Base-by-base conservation (phyloP, 2,329 filamentous ascomycete species). In the Diplodia corticola region DNA sequence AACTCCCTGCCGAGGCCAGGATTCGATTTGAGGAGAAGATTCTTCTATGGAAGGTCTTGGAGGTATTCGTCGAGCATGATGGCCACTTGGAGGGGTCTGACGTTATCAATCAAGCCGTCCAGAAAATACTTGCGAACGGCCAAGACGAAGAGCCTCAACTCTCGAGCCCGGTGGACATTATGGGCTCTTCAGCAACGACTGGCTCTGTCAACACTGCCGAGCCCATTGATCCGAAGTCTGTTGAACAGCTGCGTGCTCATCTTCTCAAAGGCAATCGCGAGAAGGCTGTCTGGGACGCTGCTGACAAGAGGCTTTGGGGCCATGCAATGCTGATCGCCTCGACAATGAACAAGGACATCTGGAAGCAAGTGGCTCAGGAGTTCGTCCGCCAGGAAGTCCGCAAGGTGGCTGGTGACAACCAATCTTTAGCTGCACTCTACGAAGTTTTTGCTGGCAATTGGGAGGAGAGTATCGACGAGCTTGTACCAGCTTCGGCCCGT, bases 321-420 rank as follows among this genome's bases (percentile, higher is more conserved):
- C 96, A 99, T 77, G 96, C 95, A 3, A 91, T 99, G 85, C 83
- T 99, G 22, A 89, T 99, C 40, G 90, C 95, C 77, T 96, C 79
- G 6, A 95, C 92, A 1, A 83, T 91, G 55, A 91, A 92, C 24
- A 84, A 82, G 51, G 81, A 84, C 5, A 83, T 96, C 2, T 98
- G 96, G 86, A 96, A 93, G 76, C 91, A 96, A 75, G 93, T 99
- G 28, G 88, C 93, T 0, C 93, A 96, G 73, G 95, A 99, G 73
- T 99, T 99, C 73, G 90, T 99, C 20, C 90, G 93, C 70, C 93
- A 96, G 73, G 95, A 99, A 76, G 92, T 99, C 65, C 96, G 95
- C 75, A 89, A 89, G 63, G 82, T 89, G 3, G 88, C 91, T 2
- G 88, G 89, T 64, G 91, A 90, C 71, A 93, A 93, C 63, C 91